Percentiles rank a stretch among this genome's conserved stretches.
phyloP scores from a whole-genome alignment of 1,139 yeast genomes.

The Magnusiomyces paraingens region DNA sequence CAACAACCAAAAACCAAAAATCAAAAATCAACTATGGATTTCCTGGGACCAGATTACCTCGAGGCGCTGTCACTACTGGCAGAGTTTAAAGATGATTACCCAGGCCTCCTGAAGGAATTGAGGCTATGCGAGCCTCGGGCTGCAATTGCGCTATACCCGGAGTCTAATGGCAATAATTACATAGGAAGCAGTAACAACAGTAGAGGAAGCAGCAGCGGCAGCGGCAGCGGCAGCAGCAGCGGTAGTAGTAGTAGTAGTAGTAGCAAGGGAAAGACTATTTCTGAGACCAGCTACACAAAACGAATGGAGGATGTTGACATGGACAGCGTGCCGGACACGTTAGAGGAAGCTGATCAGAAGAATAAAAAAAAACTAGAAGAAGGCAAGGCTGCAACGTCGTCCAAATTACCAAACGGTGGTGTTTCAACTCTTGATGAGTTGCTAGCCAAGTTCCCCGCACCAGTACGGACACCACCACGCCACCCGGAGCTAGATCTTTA shows the following conservation, averaged over 20 bases:
- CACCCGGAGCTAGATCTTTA: not conserved
- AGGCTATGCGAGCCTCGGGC: conserved; percentile 3
- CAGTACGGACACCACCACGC: not conserved
- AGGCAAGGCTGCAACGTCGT: too few species aligned
- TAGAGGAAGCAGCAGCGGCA: not conserved
- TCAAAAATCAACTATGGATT: not conserved
- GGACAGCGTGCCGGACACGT: not conserved
- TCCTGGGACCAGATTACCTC: not conserved
- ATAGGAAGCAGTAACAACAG: too few species aligned
- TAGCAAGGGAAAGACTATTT: not conserved
- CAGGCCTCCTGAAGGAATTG: not conserved
- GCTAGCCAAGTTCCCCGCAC: not conserved
- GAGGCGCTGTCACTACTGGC: not conserved
- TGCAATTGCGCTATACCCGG: not conserved
- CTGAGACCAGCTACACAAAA: not conserved
- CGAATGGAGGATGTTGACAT: not conserved
- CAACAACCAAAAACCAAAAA: too few species aligned
- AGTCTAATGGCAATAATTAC: not conserved
- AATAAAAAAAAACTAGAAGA: not conserved
- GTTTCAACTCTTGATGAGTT: not conserved
- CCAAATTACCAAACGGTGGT: not conserved
- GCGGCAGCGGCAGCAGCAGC: too few species aligned
- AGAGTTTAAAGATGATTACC: too few species aligned
- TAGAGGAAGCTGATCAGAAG: not conserved
- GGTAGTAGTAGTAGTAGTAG: not conserved